A percentile compares a stretch with the other conserved stretches of the same genome.
Conservation (phyloP, 2,329 filamentous ascomycete species). For the Penicillium griseofulvum region DNA sequence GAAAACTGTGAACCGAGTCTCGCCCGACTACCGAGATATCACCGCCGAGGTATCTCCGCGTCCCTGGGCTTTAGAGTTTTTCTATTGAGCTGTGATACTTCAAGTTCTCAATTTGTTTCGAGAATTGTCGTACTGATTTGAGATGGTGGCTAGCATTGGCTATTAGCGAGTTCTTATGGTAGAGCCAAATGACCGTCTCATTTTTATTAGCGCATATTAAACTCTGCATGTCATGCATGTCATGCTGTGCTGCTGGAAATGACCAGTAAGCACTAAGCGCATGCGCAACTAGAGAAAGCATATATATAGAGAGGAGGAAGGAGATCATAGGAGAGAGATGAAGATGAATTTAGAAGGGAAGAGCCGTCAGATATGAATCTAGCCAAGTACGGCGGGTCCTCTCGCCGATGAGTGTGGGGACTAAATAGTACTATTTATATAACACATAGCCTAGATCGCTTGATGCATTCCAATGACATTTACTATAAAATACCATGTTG, state of each 20-base stretch:
- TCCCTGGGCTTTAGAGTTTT: background rate
- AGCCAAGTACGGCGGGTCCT: background rate
- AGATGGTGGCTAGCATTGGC: background rate
- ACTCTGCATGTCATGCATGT: background rate
- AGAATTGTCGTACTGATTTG: too few species aligned
- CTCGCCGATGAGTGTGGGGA: background rate
- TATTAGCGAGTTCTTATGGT: background rate
- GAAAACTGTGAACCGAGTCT: constrained; percentile 4
- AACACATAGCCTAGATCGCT: background rate
- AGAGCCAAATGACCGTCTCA: background rate
- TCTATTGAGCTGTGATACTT: background rate
- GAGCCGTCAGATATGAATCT: background rate
- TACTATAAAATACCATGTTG: too few species aligned
- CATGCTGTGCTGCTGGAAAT: background rate
- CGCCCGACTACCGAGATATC: background rate
- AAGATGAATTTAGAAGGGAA: background rate
- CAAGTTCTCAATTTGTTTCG: background rate
- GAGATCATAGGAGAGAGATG: background rate
- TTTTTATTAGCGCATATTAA: too few species aligned
- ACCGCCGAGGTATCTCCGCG: constrained; percentile 1
- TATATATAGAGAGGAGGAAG: background rate
- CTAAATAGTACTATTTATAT: too few species aligned
- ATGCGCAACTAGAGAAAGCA: background rate
- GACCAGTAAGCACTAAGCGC: background rate
- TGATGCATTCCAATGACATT: background rate